Base-by-base conservation (phyloP, 345 rosid species). In the Bruguiera sexangula region DNA sequence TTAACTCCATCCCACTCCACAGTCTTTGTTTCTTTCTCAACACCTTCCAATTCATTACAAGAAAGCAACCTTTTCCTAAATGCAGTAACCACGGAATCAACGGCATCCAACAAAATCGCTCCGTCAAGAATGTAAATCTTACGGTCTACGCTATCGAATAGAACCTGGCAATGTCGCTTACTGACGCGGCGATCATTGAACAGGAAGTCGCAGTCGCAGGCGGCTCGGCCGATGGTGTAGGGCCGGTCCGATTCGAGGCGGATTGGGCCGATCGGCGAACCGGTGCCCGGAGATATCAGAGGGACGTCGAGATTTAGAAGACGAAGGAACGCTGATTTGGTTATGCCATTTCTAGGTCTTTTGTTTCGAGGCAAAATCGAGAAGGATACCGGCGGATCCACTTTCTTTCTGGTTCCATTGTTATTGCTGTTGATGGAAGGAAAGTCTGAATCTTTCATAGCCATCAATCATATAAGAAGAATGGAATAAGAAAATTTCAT, bases 111-210 rank as follows among this genome's bases (percentile, higher is more conserved):
- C 11, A 62, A 62, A 67, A 84, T 29, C 3, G 68, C 71, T 37
- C 97, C 98, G 68, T 89, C 90, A 30, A 81, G 66, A 73, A 91
- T 51, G 73, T 81, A 85, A 70, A 93, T 73, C 67, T 79, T 88
- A 63, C 87, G 74, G 30, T 74, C 54, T 55, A 66, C 22, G 24
- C 84, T 70, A 70, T 88, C 96, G 52, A 83, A 88, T 6, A 89
- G 67, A 81, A 93, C 70, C 82, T 87, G 91, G 69, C 89, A 93
- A 60, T 93, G 98, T 0, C 75, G 84, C 80, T 83, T 89, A 77
- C 98, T 89, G 62, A 91, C 85, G 13, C 69, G 69, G 20, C 66
- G 80, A 75, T 78, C 80, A 37, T 68, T 53, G 63, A 93, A 58
- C 24, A 77, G 19, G 66, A 86, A 88, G 65, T 88, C 89, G 58